phyloP scores from a whole-genome alignment of 352 stramenopile species.

The Globisporangium sylvaticum region DNA sequence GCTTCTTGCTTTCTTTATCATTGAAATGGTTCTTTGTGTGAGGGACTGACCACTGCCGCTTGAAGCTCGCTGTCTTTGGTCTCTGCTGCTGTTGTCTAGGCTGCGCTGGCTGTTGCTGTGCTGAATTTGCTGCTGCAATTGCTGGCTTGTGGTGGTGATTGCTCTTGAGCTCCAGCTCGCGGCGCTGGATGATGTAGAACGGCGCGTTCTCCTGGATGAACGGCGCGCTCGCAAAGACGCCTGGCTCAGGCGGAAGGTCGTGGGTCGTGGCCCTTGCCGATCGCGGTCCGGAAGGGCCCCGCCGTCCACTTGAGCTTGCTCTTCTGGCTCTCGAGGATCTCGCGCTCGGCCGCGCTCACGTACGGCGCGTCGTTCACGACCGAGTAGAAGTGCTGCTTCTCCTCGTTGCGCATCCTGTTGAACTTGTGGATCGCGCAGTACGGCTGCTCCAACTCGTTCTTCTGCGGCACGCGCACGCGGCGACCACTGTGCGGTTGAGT shows the following conservation, averaged over 20 bases:
- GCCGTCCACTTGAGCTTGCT: slow-evolving; percentile 69
- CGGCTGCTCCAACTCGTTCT: slow-evolving; percentile 60
- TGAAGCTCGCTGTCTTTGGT: slow-evolving; percentile 10
- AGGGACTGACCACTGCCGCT: background rate
- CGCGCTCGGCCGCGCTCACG: slow-evolving; percentile 38
- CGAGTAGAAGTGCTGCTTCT: slow-evolving; percentile 57
- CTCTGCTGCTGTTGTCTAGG: background rate
- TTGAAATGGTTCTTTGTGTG: background rate
- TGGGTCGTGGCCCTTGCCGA: slow-evolving; percentile 71
- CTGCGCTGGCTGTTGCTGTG: slow-evolving; percentile 2
- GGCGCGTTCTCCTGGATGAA: slow-evolving; percentile 53
- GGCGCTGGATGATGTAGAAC: slow-evolving; percentile 55
- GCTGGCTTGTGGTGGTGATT: background rate
- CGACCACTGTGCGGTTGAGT: background rate
- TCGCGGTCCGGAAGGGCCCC: slow-evolving; percentile 55
- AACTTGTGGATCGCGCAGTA: slow-evolving; percentile 69
- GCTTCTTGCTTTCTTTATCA: background rate
- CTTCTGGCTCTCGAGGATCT: slow-evolving; percentile 50
- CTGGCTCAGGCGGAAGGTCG: slow-evolving; percentile 28
- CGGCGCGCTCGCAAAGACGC: slow-evolving; percentile 53
- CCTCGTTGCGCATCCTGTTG: slow-evolving; percentile 33
- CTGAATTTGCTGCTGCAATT: background rate
- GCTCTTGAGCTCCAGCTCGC: slow-evolving; percentile 30
- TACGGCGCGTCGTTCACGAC: slow-evolving; percentile 82
- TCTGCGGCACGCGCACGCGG: slow-evolving; percentile 54